Conservation (phyloP, 1,284 basidiomycete species). For the Boletus albobrunnescens region DNA sequence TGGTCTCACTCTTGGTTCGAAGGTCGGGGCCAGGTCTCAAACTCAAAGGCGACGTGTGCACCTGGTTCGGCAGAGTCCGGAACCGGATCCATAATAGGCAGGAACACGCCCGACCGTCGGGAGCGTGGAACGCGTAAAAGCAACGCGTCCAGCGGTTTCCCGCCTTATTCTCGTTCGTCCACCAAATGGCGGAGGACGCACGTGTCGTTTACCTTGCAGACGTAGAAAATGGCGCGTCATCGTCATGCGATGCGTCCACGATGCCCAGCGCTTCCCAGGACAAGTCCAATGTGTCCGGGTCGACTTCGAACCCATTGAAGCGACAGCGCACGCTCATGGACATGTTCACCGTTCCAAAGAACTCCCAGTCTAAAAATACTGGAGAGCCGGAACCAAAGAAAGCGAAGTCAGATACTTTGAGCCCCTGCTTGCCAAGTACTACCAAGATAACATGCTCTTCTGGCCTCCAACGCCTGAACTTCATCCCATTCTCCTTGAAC, state of each 20-base stretch:
- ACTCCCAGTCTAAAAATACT: slow-evolving; percentile 33
- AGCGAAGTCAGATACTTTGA: slow-evolving; percentile 31
- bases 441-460: slow-evolving; percentile 14
- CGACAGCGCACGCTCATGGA: slow-evolving; percentile 63
- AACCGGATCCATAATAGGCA: slow-evolving; percentile 19
- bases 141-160: slow-evolving; percentile 5
- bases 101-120: not conserved
- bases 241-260: slow-evolving; percentile 9
- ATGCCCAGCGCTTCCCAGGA: slow-evolving; percentile 20
- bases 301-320: slow-evolving; percentile 41
- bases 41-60: slow-evolving; percentile 5
- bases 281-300: slow-evolving; percentile 9
- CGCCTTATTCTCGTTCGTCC: slow-evolving; percentile 13
- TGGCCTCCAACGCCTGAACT: slow-evolving; percentile 50
- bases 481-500: slow-evolving; percentile 64
- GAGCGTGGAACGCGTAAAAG: not conserved
- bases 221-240: slow-evolving; percentile 34
- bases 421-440: slow-evolving; percentile 15
- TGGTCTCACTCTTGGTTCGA: not conserved
- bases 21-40: not conserved
- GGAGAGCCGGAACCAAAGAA: slow-evolving; percentile 40
- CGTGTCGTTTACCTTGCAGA: slow-evolving; percentile 57
- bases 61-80: slow-evolving; percentile 2
- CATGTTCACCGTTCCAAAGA: slow-evolving; percentile 49
- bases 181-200: slow-evolving; percentile 35